Base-by-base conservation (phyloP, 805 yeast species). In the Alloascoidea africana region DNA sequence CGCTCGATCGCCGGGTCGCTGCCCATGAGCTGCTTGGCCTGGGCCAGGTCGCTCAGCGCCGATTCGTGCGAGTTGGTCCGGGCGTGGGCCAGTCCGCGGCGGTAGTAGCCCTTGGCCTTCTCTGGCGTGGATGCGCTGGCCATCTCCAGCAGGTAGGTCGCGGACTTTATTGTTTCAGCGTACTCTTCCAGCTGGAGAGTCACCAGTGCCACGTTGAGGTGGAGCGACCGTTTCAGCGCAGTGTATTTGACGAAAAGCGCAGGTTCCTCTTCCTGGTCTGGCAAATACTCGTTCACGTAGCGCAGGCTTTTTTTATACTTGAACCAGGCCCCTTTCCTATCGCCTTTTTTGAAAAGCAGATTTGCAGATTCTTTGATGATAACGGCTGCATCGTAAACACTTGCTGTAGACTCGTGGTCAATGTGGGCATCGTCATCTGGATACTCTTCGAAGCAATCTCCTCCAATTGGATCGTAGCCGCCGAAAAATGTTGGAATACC, bases 91-190 rank as follows among this genome's bases (percentile, higher is more conserved):
- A 69, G 61, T 27, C 93, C 96, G 55, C 89, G 76, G 55, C 97
- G 76, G 63, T 76, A 87, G 34, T 72, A 60, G 0, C 96, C 96
- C 62, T 87, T 87, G 14, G 94, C 84, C 53, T 69, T 70, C 16
- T 85, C 73, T 43, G 75, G 70, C 39, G 71, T 82, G 3, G 74
- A 59, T 23, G n/a, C 30, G 16, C 46, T 54, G 27, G 71, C 78
- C 16, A 66, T 68, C 37, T 70, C 79, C 30, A 83, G 59, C 1
- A 83, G 95, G 18, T 71, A 71, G 1, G 75, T 62, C 2, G 94
- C 67, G 3, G 81, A 73, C 17, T 61, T 57, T 36, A 82, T 55
- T 0, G 76, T 73, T 23, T 65, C 71, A 41, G 60, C 62, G 39
- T 70, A 69, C 36, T 73, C 62, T 35, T 67, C 66, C 44, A 72